Base-by-base conservation (phyloP, 2,329 filamentous ascomycete genomes). In the Hymenoscyphus fraxineus region DNA sequence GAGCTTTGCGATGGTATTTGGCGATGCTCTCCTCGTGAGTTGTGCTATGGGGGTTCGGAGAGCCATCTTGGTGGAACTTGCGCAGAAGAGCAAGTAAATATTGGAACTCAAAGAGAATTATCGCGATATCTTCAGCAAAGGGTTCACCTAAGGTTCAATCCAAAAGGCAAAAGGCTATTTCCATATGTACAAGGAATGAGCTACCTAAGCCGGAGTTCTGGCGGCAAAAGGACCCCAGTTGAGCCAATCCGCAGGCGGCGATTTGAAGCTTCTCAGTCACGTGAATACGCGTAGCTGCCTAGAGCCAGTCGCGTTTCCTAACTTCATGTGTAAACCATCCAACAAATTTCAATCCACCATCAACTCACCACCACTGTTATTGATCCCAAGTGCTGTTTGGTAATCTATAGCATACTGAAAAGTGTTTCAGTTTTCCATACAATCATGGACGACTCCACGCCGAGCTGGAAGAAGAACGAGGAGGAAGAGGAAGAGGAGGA, bases 401-500 rank as follows among this genome's bases (percentile, higher is more conserved):
- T 2, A 32, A 58, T 9, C 9, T n/a, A 58, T 32, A 58, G 22
- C 15, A 31, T 4, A 19, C 16, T 35, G 7, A 5, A 55, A 15
- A 32, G 3, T 22, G 19, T 12, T 10, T 13, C 44, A 51, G 4
- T 2, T n/a, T 9, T 1, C 12, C 44, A 55, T 31, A 9, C 3
- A 35, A 35, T 35, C 35, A 71, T 73, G 71, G 65, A 66, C 54
- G 70, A 72, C 38, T 58, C 56, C 22, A 65, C 62, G 9, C 67
- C 71, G 39, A 51, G 58, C 31, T 72, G 67, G 66, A 70, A 65
- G 47, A 64, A 67, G 76, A 74, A 78, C 74, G 57, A 86, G 5
- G 87, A 90, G 6, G 89, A 93, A 19, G 89, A 91, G 10, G 89
- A 85, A 60, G 86, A 89, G 57, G 87, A 90, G 65, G 84, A 86